A percentile compares a stretch with the other conserved stretches of the same genome.
Evolutionary conservation across 176 grass and related monocot genomes (phyloP).

Genomic region (Lolium rigidum): DNA sequence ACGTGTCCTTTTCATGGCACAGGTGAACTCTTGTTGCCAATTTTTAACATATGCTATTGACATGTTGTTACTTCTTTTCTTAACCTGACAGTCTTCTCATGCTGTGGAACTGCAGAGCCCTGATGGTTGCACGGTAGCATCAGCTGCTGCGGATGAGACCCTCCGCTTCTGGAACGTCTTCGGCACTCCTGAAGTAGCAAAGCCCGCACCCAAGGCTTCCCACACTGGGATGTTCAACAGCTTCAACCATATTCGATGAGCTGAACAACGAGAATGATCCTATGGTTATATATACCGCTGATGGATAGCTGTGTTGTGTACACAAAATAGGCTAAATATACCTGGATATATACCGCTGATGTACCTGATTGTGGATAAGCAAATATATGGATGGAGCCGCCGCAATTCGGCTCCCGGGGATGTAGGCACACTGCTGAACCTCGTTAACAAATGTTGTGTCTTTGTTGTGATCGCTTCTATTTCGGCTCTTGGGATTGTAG

Average conservation of each 20-base stretch:
- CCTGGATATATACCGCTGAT: neutral
- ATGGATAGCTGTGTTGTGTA: neutral
- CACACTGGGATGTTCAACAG: conserved; percentile 64
- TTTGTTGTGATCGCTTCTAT: neutral
- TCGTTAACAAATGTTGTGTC: neutral
- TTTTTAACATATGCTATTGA: neutral
- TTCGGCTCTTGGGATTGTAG: neutral
- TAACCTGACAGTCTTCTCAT: conserved; percentile 20
- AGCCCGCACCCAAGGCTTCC: conserved; percentile 53
- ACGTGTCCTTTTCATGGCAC: conserved; percentile 47
- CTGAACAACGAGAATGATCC: neutral
- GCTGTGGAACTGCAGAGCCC: conserved; percentile 58
- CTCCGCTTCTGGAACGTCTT: conserved; percentile 80
- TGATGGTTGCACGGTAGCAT: conserved; percentile 71
- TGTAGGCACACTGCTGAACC: neutral
- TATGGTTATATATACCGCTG: neutral
- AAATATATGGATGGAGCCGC: neutral
- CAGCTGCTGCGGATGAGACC: conserved; percentile 72
- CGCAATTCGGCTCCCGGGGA: neutral
- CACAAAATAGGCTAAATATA: conserved; percentile 16
- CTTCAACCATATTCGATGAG: conserved; percentile 66
- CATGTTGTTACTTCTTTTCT: neutral
- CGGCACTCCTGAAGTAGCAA: conserved; percentile 55
- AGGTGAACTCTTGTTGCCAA: neutral
- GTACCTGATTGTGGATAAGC: neutral